Conservation (phyloP, 352 stramenopile genomes). For the Thalassiosira mediterranea region DNA sequence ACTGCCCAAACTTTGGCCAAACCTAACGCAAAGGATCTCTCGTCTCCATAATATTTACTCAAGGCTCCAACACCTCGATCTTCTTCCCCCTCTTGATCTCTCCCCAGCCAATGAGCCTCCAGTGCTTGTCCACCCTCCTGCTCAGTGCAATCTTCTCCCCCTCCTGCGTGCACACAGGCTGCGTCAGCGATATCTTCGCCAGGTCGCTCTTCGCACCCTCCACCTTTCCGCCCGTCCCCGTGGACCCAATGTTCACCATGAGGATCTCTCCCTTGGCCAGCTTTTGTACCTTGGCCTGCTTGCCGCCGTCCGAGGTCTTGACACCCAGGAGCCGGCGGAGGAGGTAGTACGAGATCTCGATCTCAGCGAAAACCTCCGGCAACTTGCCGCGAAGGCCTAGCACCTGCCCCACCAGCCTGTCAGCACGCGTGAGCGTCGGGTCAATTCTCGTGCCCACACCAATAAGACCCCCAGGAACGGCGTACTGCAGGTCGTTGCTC, state of each 20-base stretch:
- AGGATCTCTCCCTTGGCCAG: constrained; percentile 98
- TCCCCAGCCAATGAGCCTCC: constrained; percentile 99
- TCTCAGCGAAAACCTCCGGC: constrained; percentile 98
- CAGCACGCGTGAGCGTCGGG: constrained; percentile 97
- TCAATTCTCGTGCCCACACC: constrained; percentile 99
- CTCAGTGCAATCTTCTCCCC: constrained; percentile 99
- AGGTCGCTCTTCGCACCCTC: constrained; percentile 96
- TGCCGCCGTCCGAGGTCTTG: constrained; percentile 98
- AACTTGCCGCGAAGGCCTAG: constrained; percentile 96
- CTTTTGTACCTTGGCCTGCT: constrained; percentile 99
- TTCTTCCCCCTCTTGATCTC: constrained; percentile 97
- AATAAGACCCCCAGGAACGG: constrained; percentile 98
- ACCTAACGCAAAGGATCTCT: too few species aligned
- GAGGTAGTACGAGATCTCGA: constrained; percentile 99
- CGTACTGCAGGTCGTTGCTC: constrained; percentile 99
- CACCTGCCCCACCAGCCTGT: constrained; percentile 99
- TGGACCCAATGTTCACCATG: constrained; percentile 99
- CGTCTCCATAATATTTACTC: constrained; percentile 6
- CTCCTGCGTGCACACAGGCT: constrained; percentile 99
- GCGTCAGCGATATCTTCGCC: constrained; percentile 98
- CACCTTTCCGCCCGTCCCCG: constrained; percentile 95
- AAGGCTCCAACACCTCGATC: constrained; percentile 85
- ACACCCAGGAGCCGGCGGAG: constrained; percentile 98
- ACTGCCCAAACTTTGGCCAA: too few species aligned
- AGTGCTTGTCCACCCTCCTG: constrained; percentile 98